Conservation (phyloP, 768 basidiomycete genomes). For the Auriscalpium orientale region DNA sequence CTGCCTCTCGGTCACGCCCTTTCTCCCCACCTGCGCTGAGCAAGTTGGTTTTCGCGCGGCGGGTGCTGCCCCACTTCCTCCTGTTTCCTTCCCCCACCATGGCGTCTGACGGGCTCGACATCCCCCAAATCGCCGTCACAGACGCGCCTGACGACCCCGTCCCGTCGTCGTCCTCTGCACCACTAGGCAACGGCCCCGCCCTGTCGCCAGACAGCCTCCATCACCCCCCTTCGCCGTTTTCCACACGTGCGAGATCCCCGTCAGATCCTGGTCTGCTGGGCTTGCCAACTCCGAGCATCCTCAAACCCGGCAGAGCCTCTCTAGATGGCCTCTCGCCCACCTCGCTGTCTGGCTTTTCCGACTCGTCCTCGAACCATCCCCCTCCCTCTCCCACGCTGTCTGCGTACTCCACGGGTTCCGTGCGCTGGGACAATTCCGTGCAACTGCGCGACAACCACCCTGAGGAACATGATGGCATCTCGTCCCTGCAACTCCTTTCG, state of each 20-base stretch:
- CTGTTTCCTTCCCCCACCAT: background rate
- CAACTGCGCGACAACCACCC: conserved; percentile 65
- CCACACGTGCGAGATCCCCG: background rate
- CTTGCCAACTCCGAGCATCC: conserved; percentile 4
- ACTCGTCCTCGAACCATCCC: conserved; percentile 29
- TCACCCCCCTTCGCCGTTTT: background rate
- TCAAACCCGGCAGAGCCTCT: conserved; percentile 19
- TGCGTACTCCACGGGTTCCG: conserved; percentile 41
- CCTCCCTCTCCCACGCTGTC: conserved; percentile 80
- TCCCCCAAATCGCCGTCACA: conserved; percentile 14
- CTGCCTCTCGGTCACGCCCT: background rate
- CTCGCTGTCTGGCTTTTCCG: conserved; percentile 20
- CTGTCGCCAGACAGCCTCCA: background rate
- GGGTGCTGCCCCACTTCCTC: background rate
- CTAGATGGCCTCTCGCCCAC: conserved; percentile 26
- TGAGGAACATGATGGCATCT: conserved; percentile 43
- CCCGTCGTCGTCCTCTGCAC: background rate
- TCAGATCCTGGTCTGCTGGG: conserved; percentile 7
- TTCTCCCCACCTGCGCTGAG: no score
- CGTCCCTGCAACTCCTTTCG: conserved; percentile 44
- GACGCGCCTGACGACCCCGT: conserved; percentile 6
- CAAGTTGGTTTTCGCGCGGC: no score
- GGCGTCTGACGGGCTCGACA: conserved; percentile 7
- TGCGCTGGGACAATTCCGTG: conserved; percentile 48
- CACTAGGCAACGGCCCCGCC: background rate